Base-by-base conservation (phyloP, 306 rosid genomes). In the Oxytropis ochrocephala region DNA sequence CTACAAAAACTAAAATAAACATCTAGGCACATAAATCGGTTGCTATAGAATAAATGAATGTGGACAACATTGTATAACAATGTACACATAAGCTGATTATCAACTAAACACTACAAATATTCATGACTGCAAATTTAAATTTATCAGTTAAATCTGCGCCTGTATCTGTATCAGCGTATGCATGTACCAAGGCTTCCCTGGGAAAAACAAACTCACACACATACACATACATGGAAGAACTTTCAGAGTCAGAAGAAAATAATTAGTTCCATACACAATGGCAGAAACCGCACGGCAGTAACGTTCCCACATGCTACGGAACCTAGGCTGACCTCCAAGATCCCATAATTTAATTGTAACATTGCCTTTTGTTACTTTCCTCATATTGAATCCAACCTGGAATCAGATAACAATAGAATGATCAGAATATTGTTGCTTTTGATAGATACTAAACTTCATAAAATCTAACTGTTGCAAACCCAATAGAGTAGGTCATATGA, bases 301-400 rank as follows among this genome's bases (percentile, higher is more conserved):
- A 48, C 97, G 87, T 68, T 91, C 97, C 97, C 97, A 91, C 97
- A 88, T 88, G 89, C 96, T 91, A 79, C 96, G 96, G 80, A 91
- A 91, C 80, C 97, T 86, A 61, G 97, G 97, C 65, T 91, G 97
- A 35, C 97, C 97, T 78, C 97, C 97, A 72, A 91, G 93, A 86
- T 91, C 97, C 97, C 97, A 91, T 83, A 91, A 84, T 80, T 91
- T 91, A 35, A 91, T 91, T 8, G 97, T 91, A 35, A 91, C 97
- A 67, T 91, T 91, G 75, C 97, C 97, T 78, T 91, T 91, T 42
- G 97, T 91, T 12, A 91, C 97, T 74, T 91, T 91, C 78, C 85
- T 85, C 97, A 88, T 91, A 77, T 91, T 91, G 81, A 91, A 91
- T 78, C 97, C 97, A 44, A 91, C 97, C 96, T 91, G 84, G 64